Evolutionary conservation across 495 filamentous ascomycete species (phyloP).

Genomic region (Glutinoglossum americanum): DNA sequence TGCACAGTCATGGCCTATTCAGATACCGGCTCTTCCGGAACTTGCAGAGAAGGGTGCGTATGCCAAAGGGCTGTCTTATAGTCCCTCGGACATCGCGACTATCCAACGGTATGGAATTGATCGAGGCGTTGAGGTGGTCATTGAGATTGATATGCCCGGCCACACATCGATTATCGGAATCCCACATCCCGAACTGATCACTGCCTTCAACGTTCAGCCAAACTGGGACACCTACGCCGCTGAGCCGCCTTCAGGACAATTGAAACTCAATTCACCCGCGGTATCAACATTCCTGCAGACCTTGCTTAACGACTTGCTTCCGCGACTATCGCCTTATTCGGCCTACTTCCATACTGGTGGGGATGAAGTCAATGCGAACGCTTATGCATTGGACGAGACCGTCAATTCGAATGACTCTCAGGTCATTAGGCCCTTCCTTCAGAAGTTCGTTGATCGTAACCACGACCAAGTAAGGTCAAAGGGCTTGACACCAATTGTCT

Average conservation of each 20-base stretch:
- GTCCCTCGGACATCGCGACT: conserved; percentile 32
- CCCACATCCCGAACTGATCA: conserved; percentile 49
- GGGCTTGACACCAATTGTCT: conserved; percentile 46
- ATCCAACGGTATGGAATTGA: conserved; percentile 45
- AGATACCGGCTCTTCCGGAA: conserved; percentile 48
- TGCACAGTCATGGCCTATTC: conserved; percentile 65
- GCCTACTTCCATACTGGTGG: conserved; percentile 67
- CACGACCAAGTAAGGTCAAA: conserved; percentile 33
- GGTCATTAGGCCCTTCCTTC: conserved; percentile 46
- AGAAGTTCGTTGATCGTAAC: conserved; percentile 44
- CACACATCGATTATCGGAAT: conserved; percentile 44
- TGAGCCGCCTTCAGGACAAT: conserved; percentile 54
- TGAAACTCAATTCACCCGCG: conserved; percentile 46
- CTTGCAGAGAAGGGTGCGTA: conserved; percentile 52
- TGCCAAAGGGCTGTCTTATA: conserved; percentile 34
- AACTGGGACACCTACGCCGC: conserved; percentile 42
- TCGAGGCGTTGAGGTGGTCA: conserved; percentile 47
- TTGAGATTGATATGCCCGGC: conserved; percentile 69
- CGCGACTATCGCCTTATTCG: conserved; percentile 39
- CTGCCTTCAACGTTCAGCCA: conserved; percentile 45
- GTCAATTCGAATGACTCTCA: conserved; percentile 35
- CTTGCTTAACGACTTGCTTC: conserved; percentile 49
- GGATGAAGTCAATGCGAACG: conserved; percentile 58
- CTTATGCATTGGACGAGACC: conserved; percentile 48
- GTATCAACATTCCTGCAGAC: conserved; percentile 48